Evolutionary conservation across 2,329 filamentous ascomycete genomes (phyloP).

Genomic region (Xylariaceae sp.): DNA sequence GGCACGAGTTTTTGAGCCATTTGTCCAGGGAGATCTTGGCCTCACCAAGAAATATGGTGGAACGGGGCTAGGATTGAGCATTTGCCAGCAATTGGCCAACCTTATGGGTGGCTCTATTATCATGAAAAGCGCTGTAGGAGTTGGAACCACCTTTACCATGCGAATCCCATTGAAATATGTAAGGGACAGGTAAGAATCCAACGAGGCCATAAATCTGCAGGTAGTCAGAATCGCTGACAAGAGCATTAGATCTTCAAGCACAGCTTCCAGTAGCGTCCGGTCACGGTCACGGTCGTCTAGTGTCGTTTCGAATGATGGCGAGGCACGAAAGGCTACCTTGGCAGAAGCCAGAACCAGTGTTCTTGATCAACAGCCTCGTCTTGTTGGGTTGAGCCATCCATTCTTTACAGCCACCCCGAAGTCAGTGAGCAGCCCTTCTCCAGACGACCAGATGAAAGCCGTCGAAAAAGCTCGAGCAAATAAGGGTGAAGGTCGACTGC

Average conservation of each 20-base stretch:
- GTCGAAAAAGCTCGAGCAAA: slow-evolving; percentile 62
- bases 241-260: slow-evolving; percentile 44
- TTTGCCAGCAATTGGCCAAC: slow-evolving; percentile 79
- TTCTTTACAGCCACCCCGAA: slow-evolving; percentile 60
- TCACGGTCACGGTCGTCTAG: slow-evolving; percentile 50
- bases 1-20: slow-evolving; percentile 84
- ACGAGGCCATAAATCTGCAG: not conserved
- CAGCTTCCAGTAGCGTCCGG: slow-evolving; percentile 50
- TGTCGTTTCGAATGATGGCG: slow-evolving; percentile 40
- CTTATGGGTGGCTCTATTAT: slow-evolving; percentile 78
- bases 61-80: slow-evolving; percentile 82
- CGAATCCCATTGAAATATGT: slow-evolving; percentile 76
- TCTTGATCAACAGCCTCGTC: slow-evolving; percentile 66
- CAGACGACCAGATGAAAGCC: slow-evolving; percentile 60
- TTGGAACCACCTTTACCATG: slow-evolving; percentile 79
- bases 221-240: slow-evolving; percentile 3
- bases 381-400: slow-evolving; percentile 78
- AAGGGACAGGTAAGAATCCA: slow-evolving; percentile 54
- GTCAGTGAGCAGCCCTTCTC: slow-evolving; percentile 32
- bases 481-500: slow-evolving; percentile 62
- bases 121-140: slow-evolving; percentile 66
- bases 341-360: slow-evolving; percentile 40
- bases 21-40: slow-evolving; percentile 87
- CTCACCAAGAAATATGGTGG: slow-evolving; percentile 88
- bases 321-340: slow-evolving; percentile 31